A percentile compares a stretch with the other conserved stretches of the same genome.
These are phyloP conservation scores for Phaffia rhodozyma DNA, from an alignment of 1,284 basidiomycete genomes.

Conservation along the genomic window DNA sequence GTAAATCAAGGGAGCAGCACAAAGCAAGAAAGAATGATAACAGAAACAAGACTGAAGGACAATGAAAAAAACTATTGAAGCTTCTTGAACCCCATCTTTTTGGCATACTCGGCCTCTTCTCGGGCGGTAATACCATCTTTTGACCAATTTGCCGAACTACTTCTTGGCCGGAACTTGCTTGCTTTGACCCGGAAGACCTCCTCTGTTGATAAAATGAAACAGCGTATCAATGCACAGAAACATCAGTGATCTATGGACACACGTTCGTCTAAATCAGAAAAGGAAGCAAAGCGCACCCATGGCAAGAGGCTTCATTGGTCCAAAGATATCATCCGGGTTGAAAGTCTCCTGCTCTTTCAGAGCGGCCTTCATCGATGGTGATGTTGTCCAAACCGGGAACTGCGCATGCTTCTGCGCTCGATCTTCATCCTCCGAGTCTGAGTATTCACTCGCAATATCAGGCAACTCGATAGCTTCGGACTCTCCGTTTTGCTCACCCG, in stretches of 20 bases:
- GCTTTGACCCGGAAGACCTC: conserved; percentile 48
- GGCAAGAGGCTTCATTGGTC: conserved; percentile 62
- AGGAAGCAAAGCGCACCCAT: conserved; percentile 73
- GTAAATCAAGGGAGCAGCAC: neutral
- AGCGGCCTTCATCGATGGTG: conserved; percentile 64
- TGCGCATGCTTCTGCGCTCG: conserved; percentile 52
- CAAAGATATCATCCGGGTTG: conserved; percentile 88
- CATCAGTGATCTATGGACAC: too few relatives aligned
- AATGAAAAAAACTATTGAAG: neutral
- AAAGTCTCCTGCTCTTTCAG: conserved; percentile 65
- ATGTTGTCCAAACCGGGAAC: conserved; percentile 78
- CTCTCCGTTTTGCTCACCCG: conserved; percentile 40
- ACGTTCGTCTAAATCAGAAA: conserved; percentile 33
- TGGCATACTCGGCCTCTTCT: conserved; percentile 75
- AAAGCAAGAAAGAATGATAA: neutral
- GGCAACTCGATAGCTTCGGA: conserved; percentile 77
- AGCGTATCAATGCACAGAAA: too few relatives aligned
- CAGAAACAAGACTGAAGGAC: neutral
- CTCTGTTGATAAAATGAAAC: conserved; percentile 22
- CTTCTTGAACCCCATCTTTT: conserved; percentile 68
- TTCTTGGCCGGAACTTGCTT: conserved; percentile 61
- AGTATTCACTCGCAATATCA: conserved; percentile 89
- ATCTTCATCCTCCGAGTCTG: conserved; percentile 81
- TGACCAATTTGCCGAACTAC: conserved; percentile 90
- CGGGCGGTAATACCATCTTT: conserved; percentile 65